These are phyloP conservation scores for Ascosphaera acerosa DNA, from an alignment of 2,329 filamentous ascomycete species.

Conservation along the genomic window DNA sequence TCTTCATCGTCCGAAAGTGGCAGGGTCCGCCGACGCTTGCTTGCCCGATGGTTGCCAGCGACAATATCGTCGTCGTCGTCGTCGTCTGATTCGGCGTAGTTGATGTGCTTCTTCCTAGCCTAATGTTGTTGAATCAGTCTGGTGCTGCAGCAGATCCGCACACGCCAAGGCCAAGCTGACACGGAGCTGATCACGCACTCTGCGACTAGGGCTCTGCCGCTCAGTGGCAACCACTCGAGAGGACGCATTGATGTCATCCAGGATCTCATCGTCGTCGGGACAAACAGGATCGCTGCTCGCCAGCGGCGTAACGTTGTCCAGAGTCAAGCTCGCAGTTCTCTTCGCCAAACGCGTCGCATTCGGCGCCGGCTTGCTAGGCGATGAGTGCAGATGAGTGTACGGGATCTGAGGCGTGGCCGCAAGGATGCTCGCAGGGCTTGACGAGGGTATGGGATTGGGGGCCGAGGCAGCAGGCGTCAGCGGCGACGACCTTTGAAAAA, in stretches of 20 bases:
- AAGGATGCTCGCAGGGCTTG: neutral
- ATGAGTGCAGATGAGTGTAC: neutral
- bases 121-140: too few relatives aligned
- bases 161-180: slow-evolving; percentile 3
- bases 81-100: slow-evolving; percentile 66
- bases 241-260: neutral
- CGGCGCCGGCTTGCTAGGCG: slow-evolving; percentile 1
- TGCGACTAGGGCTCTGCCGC: neutral
- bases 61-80: slow-evolving; percentile 45
- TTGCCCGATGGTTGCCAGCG: slow-evolving; percentile 23
- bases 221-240: neutral
- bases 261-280: slow-evolving; percentile 35
- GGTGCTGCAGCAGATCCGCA: neutral
- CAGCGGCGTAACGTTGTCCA: slow-evolving; percentile 38
- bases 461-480: slow-evolving; percentile 13
- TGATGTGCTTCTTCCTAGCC: slow-evolving; percentile 38
- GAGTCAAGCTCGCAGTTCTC: neutral
- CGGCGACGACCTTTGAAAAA: slow-evolving; percentile 39
- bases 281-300: slow-evolving; percentile 56
- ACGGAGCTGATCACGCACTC: slow-evolving; percentile 3
- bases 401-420: neutral
- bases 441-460: slow-evolving; percentile 8
- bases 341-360: slow-evolving; percentile 1
- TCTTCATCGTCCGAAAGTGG: slow-evolving; percentile 44
- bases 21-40: slow-evolving; percentile 35